Evolutionary conservation across 2,329 filamentous ascomycete species (phyloP).

Genomic region (Fusarium tupiense): DNA sequence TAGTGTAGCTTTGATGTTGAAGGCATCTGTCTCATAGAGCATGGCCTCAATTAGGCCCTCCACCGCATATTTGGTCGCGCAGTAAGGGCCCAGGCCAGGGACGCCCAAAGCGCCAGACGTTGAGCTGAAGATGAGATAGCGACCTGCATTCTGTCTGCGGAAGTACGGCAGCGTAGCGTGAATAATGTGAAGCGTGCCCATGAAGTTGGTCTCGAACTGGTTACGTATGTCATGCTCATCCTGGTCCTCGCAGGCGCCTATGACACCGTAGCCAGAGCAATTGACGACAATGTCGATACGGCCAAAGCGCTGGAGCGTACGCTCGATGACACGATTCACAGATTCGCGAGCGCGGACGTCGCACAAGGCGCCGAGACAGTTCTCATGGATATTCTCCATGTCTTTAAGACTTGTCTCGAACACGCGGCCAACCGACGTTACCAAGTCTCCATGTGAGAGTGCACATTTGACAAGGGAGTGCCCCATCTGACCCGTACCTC

Average conservation of each 20-base stretch:
- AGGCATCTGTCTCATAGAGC: constrained; percentile 91
- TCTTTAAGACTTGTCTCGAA: constrained; percentile 78
- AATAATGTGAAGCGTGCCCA: constrained; percentile 93
- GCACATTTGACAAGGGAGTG: constrained; percentile 87
- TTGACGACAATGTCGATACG: constrained; percentile 91
- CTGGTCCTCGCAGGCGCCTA: constrained; percentile 95
- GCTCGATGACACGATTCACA: constrained; percentile 76
- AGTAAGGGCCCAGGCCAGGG: constrained; percentile 91
- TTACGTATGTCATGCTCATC: constrained; percentile 94
- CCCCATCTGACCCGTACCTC: constrained; percentile 97
- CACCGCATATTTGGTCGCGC: constrained; percentile 96
- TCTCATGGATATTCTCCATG: constrained; percentile 76
- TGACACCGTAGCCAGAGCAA: constrained; percentile 94
- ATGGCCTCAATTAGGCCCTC: constrained; percentile 96
- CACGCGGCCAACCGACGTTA: constrained; percentile 85
- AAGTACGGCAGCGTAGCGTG: constrained; percentile 90
- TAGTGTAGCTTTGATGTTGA: constrained; percentile 92
- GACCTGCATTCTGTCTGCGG: constrained; percentile 75
- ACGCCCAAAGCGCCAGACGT: constrained; percentile 93
- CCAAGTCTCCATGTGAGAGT: constrained; percentile 81
- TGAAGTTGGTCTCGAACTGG: constrained; percentile 98
- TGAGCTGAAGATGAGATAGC: constrained; percentile 94
- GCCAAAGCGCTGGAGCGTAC: constrained; percentile 78
- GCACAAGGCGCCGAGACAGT: constrained; percentile 84
- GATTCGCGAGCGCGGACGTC: constrained; percentile 87